Conservation (phyloP, 2,329 filamentous ascomycete genomes). For the Dactylellina sp. region DNA sequence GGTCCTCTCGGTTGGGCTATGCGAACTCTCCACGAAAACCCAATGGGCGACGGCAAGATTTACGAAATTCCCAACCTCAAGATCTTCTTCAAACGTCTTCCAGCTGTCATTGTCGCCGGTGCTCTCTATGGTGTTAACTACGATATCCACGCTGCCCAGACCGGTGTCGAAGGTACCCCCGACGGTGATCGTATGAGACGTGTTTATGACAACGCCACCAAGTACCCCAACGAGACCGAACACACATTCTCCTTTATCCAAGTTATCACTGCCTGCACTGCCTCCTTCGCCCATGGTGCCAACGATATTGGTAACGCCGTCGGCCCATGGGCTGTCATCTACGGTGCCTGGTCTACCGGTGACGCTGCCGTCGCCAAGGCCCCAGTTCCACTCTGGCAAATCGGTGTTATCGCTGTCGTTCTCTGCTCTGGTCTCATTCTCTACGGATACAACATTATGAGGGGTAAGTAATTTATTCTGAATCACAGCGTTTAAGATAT, state of each 20-base stretch:
- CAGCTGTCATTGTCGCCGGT: constrained; percentile 74
- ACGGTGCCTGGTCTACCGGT: constrained; percentile 70
- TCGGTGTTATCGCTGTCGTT: constrained; percentile 68
- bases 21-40: constrained; percentile 79
- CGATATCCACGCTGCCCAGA: constrained; percentile 68
- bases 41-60: constrained; percentile 76
- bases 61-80: constrained; percentile 80
- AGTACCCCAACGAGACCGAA: constrained; percentile 74
- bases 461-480: constrained; percentile 63
- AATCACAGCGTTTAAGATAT: too few species aligned
- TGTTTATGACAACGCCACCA: constrained; percentile 64
- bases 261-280: constrained; percentile 76
- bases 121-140: constrained; percentile 81
- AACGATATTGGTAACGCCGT: constrained; percentile 76
- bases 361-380: constrained; percentile 68
- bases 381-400: constrained; percentile 71
- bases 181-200: constrained; percentile 67
- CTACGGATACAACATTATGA: constrained; percentile 75
- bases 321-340: constrained; percentile 74
- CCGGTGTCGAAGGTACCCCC: constrained; percentile 66
- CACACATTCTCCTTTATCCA: constrained; percentile 76
- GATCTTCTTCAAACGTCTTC: constrained; percentile 73
- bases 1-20: constrained; percentile 86
- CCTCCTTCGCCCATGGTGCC: constrained; percentile 77
- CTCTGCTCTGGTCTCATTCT: constrained; percentile 72